phyloP scores from a whole-genome alignment of 257 asterid species.

The Solanum pimpinellifolium region DNA sequence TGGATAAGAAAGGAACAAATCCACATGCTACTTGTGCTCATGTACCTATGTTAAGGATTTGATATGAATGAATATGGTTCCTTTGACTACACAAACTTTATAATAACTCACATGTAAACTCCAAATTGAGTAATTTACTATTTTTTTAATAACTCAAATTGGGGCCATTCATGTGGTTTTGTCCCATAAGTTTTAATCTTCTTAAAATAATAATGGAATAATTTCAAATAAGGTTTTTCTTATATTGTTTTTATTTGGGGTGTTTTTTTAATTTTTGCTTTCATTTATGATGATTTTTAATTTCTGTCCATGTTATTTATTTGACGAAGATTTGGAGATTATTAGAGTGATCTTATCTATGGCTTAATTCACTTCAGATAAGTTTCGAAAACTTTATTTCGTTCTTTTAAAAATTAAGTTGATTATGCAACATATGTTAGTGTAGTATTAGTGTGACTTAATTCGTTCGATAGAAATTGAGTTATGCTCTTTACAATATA shows the following conservation, averaged over 20 bases:
- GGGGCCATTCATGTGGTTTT: not conserved
- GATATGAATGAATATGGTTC: not conserved
- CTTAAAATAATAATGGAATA: too few species aligned
- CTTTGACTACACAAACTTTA: not conserved
- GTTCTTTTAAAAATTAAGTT: not conserved
- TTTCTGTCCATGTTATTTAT: not conserved
- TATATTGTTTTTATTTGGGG: not conserved
- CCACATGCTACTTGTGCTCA: not conserved
- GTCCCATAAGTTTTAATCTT: not conserved
- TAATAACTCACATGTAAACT: not conserved
- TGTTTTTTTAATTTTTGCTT: not conserved
- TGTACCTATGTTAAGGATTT: not conserved
- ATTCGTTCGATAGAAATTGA: not conserved
- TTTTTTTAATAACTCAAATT: constrained; percentile 10
- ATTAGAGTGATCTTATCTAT: not conserved
- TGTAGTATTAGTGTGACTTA: not conserved
- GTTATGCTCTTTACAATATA: not conserved
- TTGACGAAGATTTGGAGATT: not conserved
- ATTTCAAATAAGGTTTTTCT: not conserved
- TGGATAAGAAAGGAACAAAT: constrained; percentile 2
- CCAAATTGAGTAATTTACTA: not conserved
- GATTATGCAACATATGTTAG: not conserved
- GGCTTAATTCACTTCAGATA: not conserved
- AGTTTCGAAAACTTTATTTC: not conserved
- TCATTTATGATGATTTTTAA: not conserved